Conservation (phyloP, 2,329 filamentous ascomycete genomes). For the Penicillium polonicum region DNA sequence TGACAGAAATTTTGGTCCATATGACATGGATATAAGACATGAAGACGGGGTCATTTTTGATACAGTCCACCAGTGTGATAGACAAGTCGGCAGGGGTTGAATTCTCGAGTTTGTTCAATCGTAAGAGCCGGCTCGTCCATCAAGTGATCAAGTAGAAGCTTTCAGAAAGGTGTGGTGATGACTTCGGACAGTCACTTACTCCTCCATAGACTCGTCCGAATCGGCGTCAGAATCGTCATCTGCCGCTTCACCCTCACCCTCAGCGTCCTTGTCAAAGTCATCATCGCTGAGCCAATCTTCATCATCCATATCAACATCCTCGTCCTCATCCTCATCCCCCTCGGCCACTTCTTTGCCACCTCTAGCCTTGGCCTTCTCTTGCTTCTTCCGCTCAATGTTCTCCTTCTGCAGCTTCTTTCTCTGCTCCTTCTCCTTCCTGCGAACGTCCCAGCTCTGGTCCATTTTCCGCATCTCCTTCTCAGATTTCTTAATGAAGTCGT, state of each 20-base stretch:
- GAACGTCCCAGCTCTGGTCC: slow-evolving; percentile 80
- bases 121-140: background rate
- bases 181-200: slow-evolving; percentile 28
- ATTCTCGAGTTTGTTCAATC: background rate
- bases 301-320: slow-evolving; percentile 49
- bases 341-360: slow-evolving; percentile 47
- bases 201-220: slow-evolving; percentile 45
- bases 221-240: slow-evolving; percentile 41
- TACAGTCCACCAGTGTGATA: background rate
- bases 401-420: slow-evolving; percentile 80
- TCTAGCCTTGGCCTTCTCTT: slow-evolving; percentile 55
- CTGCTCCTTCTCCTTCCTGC: slow-evolving; percentile 81
- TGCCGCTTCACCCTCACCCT: slow-evolving; percentile 38
- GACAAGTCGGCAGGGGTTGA: background rate
- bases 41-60: slow-evolving; percentile 2
- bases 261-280: slow-evolving; percentile 49
- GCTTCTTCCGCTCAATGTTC: slow-evolving; percentile 84
- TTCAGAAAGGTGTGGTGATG: background rate
- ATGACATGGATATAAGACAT: slow-evolving; percentile 5
- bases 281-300: slow-evolving; percentile 55
- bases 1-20: slow-evolving; percentile 16
- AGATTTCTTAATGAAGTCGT: slow-evolving; percentile 87
- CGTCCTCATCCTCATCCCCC: slow-evolving; percentile 53
- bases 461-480: slow-evolving; percentile 73
- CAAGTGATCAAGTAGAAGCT: background rate